Percentiles rank a stretch among this genome's conserved stretches.
phyloP scores from a whole-genome alignment of 352 stramenopile genomes.

The Saprolegnia diclina region DNA sequence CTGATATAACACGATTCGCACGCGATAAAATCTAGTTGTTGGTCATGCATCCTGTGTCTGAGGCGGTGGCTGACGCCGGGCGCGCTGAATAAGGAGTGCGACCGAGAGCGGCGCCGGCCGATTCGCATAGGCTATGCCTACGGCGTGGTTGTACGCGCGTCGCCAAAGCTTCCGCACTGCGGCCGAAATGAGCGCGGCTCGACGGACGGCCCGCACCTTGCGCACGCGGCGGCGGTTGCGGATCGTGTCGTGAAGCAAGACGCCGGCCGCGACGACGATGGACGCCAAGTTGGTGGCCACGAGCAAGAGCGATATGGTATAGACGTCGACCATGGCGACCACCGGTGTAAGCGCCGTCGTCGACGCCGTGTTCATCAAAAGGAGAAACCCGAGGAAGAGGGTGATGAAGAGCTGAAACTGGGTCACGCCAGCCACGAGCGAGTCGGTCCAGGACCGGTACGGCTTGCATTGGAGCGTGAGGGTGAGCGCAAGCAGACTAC shows the following conservation, averaged over 20 bases:
- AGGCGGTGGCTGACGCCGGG: slow-evolving; percentile 30
- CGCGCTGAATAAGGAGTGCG: slow-evolving; percentile 46
- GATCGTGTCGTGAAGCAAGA: slow-evolving; percentile 53
- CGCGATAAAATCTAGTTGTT: too few species aligned
- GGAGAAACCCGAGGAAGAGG: slow-evolving; percentile 70
- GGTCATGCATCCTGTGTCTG: too few species aligned
- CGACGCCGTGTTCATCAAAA: slow-evolving; percentile 57
- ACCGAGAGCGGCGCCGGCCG: slow-evolving; percentile 37
- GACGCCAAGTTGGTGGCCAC: slow-evolving; percentile 55
- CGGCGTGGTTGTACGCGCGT: slow-evolving; percentile 47
- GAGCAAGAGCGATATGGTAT: slow-evolving; percentile 51
- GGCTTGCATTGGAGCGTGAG: slow-evolving; percentile 70
- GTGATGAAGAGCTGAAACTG: slow-evolving; percentile 74
- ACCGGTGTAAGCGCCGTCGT: slow-evolving; percentile 38
- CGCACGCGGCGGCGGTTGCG: slow-evolving; percentile 40
- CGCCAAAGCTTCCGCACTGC: slow-evolving; percentile 42
- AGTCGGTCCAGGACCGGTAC: slow-evolving; percentile 61
- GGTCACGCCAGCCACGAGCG: slow-evolving; percentile 62
- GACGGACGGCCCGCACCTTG: slow-evolving; percentile 35
- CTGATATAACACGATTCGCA: too few species aligned
- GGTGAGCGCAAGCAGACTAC: slow-evolving; percentile 61
- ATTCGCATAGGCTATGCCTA: slow-evolving; percentile 43
- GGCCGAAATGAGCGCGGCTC: slow-evolving; percentile 36
- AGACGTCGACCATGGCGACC: slow-evolving; percentile 43
- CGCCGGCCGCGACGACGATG: slow-evolving; percentile 47